Percentiles rank a stretch among this genome's conserved stretches.
Evolutionary conservation across 208 protist species (phyloP).

Genomic region (Leishmania tarentolae): DNA sequence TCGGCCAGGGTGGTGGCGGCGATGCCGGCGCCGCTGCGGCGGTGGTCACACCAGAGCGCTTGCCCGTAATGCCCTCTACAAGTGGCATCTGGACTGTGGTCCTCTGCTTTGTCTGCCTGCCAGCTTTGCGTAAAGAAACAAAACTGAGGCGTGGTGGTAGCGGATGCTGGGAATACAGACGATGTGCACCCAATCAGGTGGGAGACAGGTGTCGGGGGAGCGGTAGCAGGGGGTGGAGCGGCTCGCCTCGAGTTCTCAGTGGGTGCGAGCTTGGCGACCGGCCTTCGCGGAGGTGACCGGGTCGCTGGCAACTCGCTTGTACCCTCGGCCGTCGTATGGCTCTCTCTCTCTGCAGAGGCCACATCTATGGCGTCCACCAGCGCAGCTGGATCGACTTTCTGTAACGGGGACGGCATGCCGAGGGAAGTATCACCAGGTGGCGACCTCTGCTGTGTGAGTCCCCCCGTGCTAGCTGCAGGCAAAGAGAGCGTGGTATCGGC

Average conservation of each 20-base stretch:
- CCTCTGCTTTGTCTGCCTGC: not conserved
- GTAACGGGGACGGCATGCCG: not conserved
- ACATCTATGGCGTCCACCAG: not conserved
- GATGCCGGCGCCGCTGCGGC: not conserved
- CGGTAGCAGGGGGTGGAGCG: not conserved
- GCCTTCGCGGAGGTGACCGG: not conserved
- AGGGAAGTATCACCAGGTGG: not conserved
- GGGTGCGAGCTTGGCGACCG: not conserved
- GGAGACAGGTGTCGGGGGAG: not conserved
- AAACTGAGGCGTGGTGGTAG: not conserved
- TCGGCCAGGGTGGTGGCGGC: not conserved
- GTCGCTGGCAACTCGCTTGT: not conserved
- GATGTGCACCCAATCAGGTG: not conserved
- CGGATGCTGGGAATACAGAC: not conserved
- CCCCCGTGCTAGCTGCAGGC: not conserved
- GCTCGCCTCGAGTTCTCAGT: not conserved
- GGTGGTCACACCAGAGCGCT: not conserved
- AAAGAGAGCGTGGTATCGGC: not conserved
- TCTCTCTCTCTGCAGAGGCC: not conserved
- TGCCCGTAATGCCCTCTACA: not conserved
- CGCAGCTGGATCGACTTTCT: not conserved
- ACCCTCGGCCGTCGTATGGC: too few species aligned
- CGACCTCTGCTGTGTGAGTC: not conserved
- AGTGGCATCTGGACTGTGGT: not conserved
- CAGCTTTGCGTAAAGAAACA: not conserved